A percentile compares a stretch with the other conserved stretches of the same genome.
phyloP scores from a whole-genome alignment of 1,139 yeast species.

The Pichia sp. region DNA sequence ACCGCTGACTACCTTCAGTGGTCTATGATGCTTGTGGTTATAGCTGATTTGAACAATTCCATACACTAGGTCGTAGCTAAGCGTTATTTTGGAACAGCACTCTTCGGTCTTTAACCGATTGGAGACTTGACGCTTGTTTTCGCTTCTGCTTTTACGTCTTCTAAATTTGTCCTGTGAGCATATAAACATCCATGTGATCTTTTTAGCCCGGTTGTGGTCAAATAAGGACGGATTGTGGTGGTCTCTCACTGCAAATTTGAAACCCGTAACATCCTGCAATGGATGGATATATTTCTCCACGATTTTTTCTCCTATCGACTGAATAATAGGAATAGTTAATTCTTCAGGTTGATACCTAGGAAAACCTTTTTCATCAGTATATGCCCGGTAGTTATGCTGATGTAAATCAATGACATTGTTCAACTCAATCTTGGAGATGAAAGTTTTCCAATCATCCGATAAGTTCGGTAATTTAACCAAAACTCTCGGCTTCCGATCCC shows the following conservation, averaged over 20 bases:
- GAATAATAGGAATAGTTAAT: slow-evolving; percentile 32
- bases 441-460: slow-evolving; percentile 32
- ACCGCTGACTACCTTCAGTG: slow-evolving; percentile 20
- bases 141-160: slow-evolving; percentile 39
- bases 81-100: slow-evolving; percentile 37
- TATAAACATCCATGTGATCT: slow-evolving; percentile 39
- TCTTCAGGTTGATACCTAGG: slow-evolving; percentile 32
- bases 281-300: slow-evolving; percentile 36
- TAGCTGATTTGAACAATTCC: slow-evolving; percentile 35
- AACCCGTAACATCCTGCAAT: slow-evolving; percentile 37
- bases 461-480: slow-evolving; percentile 30
- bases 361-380: slow-evolving; percentile 29
- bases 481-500: slow-evolving; percentile 27
- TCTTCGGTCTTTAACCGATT: slow-evolving; percentile 38
- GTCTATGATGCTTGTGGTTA: slow-evolving; percentile 38
- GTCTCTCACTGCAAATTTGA: slow-evolving; percentile 40
- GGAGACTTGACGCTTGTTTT: slow-evolving; percentile 33
- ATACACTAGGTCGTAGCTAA: slow-evolving; percentile 35
- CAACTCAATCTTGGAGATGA: slow-evolving; percentile 31
- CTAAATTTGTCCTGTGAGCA: slow-evolving; percentile 40
- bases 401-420: slow-evolving; percentile 33
- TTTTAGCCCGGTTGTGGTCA: slow-evolving; percentile 34
- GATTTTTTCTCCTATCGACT: slow-evolving; percentile 33
- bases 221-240: slow-evolving; percentile 35
- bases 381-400: slow-evolving; percentile 34